A percentile compares a stretch with the other conserved stretches of the same genome.
phyloP scores from a whole-genome alignment of 2,329 filamentous ascomycete species.

The Fusarium sp. region DNA sequence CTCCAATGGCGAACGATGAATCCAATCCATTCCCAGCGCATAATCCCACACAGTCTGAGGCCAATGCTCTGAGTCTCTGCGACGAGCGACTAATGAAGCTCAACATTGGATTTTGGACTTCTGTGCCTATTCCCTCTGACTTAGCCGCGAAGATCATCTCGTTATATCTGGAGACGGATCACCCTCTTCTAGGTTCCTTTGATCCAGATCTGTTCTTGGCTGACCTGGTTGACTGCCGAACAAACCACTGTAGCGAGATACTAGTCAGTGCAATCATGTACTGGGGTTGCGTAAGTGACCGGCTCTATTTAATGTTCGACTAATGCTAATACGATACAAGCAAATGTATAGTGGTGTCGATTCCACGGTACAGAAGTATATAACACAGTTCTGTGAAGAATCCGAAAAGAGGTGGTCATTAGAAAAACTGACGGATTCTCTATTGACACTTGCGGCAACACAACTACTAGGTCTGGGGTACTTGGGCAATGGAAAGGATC shows the following conservation, averaged over 20 bases:
- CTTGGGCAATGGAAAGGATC: constrained; percentile 52
- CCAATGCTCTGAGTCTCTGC: neutral
- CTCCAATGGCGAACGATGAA: neutral
- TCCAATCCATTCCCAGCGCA: constrained; percentile 15
- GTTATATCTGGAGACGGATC: constrained; percentile 53
- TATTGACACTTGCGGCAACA: constrained; percentile 48
- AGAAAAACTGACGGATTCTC: constrained; percentile 21
- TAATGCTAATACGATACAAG: constrained; percentile 9
- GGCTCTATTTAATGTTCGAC: neutral
- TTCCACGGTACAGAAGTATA: neutral
- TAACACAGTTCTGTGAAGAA: constrained; percentile 18
- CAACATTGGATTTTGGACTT: constrained; percentile 52
- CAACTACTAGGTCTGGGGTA: constrained; percentile 51
- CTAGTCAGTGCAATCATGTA: constrained; percentile 22
- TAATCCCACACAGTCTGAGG: neutral
- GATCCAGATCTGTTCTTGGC: constrained; percentile 51
- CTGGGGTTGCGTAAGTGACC: constrained; percentile 30
- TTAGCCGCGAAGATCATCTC: constrained; percentile 52
- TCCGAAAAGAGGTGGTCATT: constrained; percentile 21
- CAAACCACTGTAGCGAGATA: constrained; percentile 10
- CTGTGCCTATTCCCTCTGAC: constrained; percentile 46
- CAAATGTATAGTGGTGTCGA: constrained; percentile 27
- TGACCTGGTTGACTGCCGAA: constrained; percentile 47
- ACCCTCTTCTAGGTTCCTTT: constrained; percentile 54
- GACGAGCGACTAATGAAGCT: constrained; percentile 48